Evolutionary conservation across 768 basidiomycete species (phyloP), one percentile per base, ranked within the genome.

Genomic region (Saitozyma podzolica): DNA sequence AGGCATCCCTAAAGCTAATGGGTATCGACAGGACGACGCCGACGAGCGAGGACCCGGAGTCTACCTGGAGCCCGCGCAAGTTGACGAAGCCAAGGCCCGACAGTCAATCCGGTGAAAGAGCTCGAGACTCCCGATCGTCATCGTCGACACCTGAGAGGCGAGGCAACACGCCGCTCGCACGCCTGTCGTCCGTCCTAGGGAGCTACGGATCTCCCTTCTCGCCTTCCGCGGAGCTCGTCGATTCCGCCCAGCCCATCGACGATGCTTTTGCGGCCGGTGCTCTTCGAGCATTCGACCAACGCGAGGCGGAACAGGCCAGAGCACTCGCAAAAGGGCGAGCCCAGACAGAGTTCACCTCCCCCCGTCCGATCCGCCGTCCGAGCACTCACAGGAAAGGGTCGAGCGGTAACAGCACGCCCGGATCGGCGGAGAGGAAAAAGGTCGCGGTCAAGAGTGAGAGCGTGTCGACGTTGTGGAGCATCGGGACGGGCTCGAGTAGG

Each of bases 1-100:
- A 89, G 66, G 91, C 91, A 14, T 91, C 92, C 37, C 90, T 98
- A 89, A 91, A 92, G 77, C 82, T 95, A 39, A 92, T 94, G 88
- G 95, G 95, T 6, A 91, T 95, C 63, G 87, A 70, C n/a, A 39
- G 56, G n/a, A 37, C 64, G 81, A 78, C 63, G 71, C 29, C 29
- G 29, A 29, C 29, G 29, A 29, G 29, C 29, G 29, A 29, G 29
- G 29, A 29, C 5, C 29, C 29, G 29, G 29, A 29, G 29, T 29
- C 29, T 5, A 29, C 29, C 29, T 29, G 29, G 29, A 29, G 29
- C 29, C 29, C 29, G 29, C 29, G 29, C 29, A 29, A 29, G 29
- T 29, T 29, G 29, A 29, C 29, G 2, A 29, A 29, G 29, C 29
- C 29, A 29, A 29, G 29, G 29, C 29, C 29, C 5, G 29, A 29